Percentiles rank a stretch among this genome's conserved stretches.
Conservation (phyloP, 1,139 yeast genomes). For the Yamadazyma sp. region DNA sequence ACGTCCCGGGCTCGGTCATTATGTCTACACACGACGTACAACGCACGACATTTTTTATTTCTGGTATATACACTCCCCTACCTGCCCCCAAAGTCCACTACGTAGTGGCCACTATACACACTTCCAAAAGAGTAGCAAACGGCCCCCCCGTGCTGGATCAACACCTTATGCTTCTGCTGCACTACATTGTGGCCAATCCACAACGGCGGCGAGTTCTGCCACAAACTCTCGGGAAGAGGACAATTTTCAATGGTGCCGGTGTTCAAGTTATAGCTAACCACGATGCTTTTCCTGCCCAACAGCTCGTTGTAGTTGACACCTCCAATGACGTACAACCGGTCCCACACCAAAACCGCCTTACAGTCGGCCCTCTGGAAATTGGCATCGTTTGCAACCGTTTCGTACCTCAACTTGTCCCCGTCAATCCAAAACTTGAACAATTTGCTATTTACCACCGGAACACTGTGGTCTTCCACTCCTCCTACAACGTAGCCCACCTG, state of each 20-base stretch:
- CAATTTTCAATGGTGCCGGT: constrained; percentile 18
- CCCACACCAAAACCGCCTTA: constrained; percentile 23
- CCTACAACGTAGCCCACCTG: constrained; percentile 51
- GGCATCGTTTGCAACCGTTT: constrained; percentile 8
- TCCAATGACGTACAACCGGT: constrained; percentile 51
- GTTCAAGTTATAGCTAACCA: constrained; percentile 23
- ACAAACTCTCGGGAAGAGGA: constrained; percentile 30
- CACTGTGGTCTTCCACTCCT: constrained; percentile 42
- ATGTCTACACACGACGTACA: no score
- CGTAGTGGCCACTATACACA: constrained; percentile 47
- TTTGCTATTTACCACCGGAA: constrained; percentile 33
- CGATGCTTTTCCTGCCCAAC: constrained; percentile 24
- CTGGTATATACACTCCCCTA: no score
- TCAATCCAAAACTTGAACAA: constrained; percentile 8
- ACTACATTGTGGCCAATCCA: constrained; percentile 59
- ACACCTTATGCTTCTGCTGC: constrained; percentile 17
- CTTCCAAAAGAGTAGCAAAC: constrained; percentile 86
- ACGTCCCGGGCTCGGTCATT: no score
- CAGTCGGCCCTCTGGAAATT: constrained; percentile 48
- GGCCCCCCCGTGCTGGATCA: constrained; percentile 71
- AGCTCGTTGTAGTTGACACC: constrained; percentile 53
- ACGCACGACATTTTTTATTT: no score
- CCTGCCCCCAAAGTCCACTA: no score
- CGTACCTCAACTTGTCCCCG: constrained; percentile 5
- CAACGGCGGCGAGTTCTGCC: constrained; percentile 48